Conservation (phyloP, 306 rosid species). For the Arachis hypogaea region DNA sequence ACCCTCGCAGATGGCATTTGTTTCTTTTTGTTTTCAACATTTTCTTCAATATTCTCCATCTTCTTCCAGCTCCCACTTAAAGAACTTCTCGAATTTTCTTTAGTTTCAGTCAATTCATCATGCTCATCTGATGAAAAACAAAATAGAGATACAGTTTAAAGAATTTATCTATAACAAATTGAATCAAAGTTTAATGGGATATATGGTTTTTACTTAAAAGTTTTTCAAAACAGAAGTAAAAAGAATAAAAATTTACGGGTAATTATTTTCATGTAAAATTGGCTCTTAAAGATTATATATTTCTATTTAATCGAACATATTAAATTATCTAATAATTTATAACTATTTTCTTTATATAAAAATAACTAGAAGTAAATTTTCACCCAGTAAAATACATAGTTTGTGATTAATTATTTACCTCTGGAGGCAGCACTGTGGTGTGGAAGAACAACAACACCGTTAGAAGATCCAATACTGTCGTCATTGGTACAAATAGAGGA, state of each 20-base stretch:
- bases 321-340: too few relatives aligned
- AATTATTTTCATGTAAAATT: too few relatives aligned
- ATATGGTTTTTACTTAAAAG: too few relatives aligned
- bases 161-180: too few relatives aligned
- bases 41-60: slow-evolving; percentile 44
- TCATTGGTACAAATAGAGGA: slow-evolving; percentile 45
- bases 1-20: slow-evolving; percentile 67
- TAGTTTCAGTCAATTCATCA: slow-evolving; percentile 46
- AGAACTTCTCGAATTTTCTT: slow-evolving; percentile 48
- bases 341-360: too few relatives aligned
- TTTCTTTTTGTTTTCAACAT: slow-evolving; percentile 46
- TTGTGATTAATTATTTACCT: slow-evolving; percentile 39
- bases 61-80: slow-evolving; percentile 45
- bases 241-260: too few relatives aligned
- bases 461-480: slow-evolving; percentile 44
- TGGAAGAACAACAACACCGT: slow-evolving; percentile 36
- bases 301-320: too few relatives aligned
- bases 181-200: neutral
- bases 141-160: neutral
- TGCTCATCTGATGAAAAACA: slow-evolving; percentile 29
- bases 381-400: too few relatives aligned
- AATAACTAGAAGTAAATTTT: too few relatives aligned
- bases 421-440: slow-evolving; percentile 42
- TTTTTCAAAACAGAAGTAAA: too few relatives aligned
- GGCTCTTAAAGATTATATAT: too few relatives aligned